Base-by-base conservation (phyloP, 129 eudicot genomes). In the Sambucus nigra region DNA sequence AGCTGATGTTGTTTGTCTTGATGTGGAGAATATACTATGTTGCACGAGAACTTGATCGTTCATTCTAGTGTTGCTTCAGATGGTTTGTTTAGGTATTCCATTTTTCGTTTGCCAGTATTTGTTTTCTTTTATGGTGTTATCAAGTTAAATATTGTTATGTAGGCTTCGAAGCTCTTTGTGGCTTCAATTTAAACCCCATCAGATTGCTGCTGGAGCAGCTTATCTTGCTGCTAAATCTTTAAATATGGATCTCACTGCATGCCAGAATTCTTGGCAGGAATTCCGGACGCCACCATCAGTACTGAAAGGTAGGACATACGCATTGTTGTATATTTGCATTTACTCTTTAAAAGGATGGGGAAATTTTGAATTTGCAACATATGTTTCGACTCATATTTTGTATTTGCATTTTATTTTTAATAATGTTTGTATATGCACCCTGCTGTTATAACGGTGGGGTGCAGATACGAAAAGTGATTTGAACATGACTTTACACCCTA, bases 121-220 rank as follows among this genome's bases (percentile, higher is more conserved):
- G 0, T 35, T 44, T 26, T 41, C 1, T 35, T 44, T 26, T 58
- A 0, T 16, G 18, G 29, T 55, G 13, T 32, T 38, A 2, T 39
- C 10, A 7, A 16, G 22, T 60, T 6, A 12, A 26, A 44, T 39
- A 25, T 71, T 48, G 13, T 69, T 59, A 55, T 76, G 87, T 53
- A 92, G 99, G 84, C 73, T 92, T 54, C 65, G 91, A 40, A 92
- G 89, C 74, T 82, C 99, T 23, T 78, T 92, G 26, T 92, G 99
- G 94, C 94, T 92, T 39, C 99, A 92, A 64, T 92, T 82, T 61
- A 92, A 92, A 53, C 99, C 99, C 23, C 91, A 92, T 54, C 94
- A 92, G 60, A 92, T 92, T 62, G 99, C 99, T 51, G 96, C 99
- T 41, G 99, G 99, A 51, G 94, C 94, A 57, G 91, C 87, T 18